phyloP scores from a whole-genome alignment of 169 alveolate genomes.

The Amoebophrya sp. region DNA sequence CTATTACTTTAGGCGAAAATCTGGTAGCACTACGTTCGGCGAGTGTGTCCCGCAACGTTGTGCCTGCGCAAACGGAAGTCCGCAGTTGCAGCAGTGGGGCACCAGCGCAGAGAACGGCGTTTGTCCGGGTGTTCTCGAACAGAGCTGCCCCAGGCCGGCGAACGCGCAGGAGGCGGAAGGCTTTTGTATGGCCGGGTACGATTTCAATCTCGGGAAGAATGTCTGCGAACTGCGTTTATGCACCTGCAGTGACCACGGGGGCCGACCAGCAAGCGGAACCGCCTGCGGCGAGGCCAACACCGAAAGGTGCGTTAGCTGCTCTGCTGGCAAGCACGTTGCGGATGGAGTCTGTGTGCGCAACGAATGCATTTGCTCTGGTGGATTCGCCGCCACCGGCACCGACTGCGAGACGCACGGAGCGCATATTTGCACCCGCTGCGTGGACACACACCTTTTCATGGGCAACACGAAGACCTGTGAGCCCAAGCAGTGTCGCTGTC shows the following conservation, averaged over 20 bases:
- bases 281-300: background rate
- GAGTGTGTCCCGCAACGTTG: background rate
- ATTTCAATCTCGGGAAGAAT: background rate
- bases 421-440: background rate
- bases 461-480: background rate
- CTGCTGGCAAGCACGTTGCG: background rate
- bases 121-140: background rate
- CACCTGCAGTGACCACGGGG: background rate
- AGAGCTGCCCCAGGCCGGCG: background rate
- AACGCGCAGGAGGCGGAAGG: background rate
- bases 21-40: background rate
- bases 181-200: background rate
- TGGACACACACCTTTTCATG: background rate
- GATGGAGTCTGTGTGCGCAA: background rate
- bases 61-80: background rate
- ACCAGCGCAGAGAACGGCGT: background rate
- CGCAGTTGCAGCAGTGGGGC: background rate
- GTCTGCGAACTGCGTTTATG: background rate
- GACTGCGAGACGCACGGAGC: background rate
- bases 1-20: background rate
- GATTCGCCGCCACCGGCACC: background rate
- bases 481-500: background rate
- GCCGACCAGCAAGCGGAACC: background rate
- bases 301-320: background rate
- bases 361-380: background rate